These are phyloP conservation scores for Eucalyptus curtisii DNA, from an alignment of 345 rosid genomes.

Conservation along the genomic window DNA sequence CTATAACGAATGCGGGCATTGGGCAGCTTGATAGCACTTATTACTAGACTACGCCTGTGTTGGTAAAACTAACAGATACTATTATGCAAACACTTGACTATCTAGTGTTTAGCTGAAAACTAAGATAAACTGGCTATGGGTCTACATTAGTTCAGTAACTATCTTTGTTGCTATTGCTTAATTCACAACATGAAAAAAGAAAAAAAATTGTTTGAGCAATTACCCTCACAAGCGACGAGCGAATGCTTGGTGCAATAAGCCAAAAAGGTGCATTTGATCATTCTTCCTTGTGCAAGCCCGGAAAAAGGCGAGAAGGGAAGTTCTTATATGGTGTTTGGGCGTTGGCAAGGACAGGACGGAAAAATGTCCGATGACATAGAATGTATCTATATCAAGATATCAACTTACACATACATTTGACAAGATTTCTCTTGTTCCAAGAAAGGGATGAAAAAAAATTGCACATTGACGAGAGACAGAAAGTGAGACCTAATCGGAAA, in stretches of 20 bases:
- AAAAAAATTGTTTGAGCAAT: rapidly evolving
- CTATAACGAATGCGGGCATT: not conserved
- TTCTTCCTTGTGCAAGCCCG: not conserved
- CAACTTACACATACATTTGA: not conserved
- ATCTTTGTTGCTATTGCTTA: not conserved
- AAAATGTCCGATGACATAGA: not conserved
- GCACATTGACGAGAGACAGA: not conserved
- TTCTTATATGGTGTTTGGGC: not conserved
- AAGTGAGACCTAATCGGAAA: not conserved
- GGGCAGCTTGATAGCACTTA: not conserved
- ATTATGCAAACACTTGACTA: not conserved
- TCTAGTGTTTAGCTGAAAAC: not conserved
- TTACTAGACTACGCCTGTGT: not conserved
- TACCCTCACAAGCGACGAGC: rapidly evolving
- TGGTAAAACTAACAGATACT: too few relatives aligned
- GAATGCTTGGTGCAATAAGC: not conserved
- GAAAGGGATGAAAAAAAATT: not conserved
- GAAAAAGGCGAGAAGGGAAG: rapidly evolving
- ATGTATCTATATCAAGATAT: not conserved
- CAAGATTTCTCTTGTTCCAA: not conserved
- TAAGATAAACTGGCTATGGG: not conserved
- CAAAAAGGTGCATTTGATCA: not conserved
- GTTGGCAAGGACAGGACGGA: not conserved
- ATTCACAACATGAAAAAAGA: not conserved
- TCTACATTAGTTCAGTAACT: not conserved